Evolutionary conservation across 2,329 filamentous ascomycete genomes (phyloP).

Genomic region (Myriosclerotinia scirpicola): DNA sequence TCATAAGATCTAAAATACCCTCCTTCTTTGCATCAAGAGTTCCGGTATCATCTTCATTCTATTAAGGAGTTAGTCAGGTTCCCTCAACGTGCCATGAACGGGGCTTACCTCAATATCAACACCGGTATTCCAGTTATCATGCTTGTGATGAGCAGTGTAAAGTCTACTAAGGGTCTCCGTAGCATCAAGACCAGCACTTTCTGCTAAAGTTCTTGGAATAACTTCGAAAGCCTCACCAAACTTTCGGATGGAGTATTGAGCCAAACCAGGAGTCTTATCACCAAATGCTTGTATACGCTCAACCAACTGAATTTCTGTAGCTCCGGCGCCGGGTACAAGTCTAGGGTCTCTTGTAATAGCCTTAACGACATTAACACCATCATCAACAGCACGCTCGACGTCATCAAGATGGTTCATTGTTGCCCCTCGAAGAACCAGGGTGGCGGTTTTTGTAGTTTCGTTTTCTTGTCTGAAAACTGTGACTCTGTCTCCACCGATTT

Average conservation of each 20-base stretch:
- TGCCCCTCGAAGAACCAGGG: constrained; percentile 88
- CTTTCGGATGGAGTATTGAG: constrained; percentile 97
- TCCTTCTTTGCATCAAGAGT: constrained; percentile 82
- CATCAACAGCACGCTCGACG: constrained; percentile 93
- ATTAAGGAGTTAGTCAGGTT: constrained; percentile 26
- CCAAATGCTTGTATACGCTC: constrained; percentile 88
- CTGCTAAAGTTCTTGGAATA: constrained; percentile 87
- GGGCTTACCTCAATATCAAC: constrained; percentile 78
- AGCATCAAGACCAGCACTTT: constrained; percentile 92
- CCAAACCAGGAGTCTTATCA: constrained; percentile 87
- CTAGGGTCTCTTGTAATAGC: constrained; percentile 92
- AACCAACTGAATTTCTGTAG: constrained; percentile 89
- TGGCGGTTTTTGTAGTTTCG: constrained; percentile 88
- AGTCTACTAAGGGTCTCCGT: constrained; percentile 93
- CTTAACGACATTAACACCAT: constrained; percentile 98
- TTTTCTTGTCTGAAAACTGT: constrained; percentile 98
- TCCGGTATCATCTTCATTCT: constrained; percentile 77
- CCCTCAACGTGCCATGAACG: background rate
- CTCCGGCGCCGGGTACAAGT: constrained; percentile 90
- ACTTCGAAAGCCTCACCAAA: constrained; percentile 98
- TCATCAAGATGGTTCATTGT: constrained; percentile 99
- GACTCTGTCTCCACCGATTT: constrained; percentile 96
- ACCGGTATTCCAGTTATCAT: constrained; percentile 84
- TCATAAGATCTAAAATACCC: constrained; percentile 88
- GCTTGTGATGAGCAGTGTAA: constrained; percentile 90